Evolutionary conservation across 2,329 filamentous ascomycete genomes (phyloP), one percentile per base, ranked within the genome.

Genomic region (Microsporum audouinii): DNA sequence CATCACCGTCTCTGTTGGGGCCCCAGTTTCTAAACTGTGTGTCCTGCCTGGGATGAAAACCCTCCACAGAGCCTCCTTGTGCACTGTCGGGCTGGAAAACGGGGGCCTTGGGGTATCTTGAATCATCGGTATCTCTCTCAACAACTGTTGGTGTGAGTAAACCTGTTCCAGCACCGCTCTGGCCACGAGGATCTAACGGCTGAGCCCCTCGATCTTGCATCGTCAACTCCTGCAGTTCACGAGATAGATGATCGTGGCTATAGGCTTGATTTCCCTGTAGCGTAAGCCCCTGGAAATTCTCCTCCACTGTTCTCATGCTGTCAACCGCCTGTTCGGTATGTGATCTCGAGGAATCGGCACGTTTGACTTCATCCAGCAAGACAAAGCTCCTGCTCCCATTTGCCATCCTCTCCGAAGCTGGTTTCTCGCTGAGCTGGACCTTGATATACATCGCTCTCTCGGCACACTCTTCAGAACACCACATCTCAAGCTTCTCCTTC

Each of bases 361-460:
- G 60, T 47, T 73, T 69, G 4, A 66, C 82, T 71, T 95, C 89
- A 60, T 89, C 84, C 1, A 87, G 72, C 39, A 90, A 69, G 39
- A 87, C 80, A 64, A 90, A 82, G 49, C 78, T 71, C 45, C 82
- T 79, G 23, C 80, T 78, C 1, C 76, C 76, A 34, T 80, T 80
- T 2, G 82, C 84, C 3, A 82, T 82, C 59, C 91, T 81, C 73
- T 94, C 84, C 90, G 91, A 96, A 0, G 88, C 89, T 0, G 91
- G 89, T 64, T 88, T 86, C 70, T 94, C 88, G 65, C 83, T 87
- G 43, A 97, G 82, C 78, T 99, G 94, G 29, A 95, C 88, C 69
- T 91, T 89, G 67, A 97, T 80, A 73, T 91, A 96, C 66, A 95
- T 79, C 1, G 89, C 91, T 57, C 89, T 82, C 65, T 84, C 83